Base-by-base conservation (phyloP, 352 stramenopile genomes). In the Plasmopara viticola region DNA sequence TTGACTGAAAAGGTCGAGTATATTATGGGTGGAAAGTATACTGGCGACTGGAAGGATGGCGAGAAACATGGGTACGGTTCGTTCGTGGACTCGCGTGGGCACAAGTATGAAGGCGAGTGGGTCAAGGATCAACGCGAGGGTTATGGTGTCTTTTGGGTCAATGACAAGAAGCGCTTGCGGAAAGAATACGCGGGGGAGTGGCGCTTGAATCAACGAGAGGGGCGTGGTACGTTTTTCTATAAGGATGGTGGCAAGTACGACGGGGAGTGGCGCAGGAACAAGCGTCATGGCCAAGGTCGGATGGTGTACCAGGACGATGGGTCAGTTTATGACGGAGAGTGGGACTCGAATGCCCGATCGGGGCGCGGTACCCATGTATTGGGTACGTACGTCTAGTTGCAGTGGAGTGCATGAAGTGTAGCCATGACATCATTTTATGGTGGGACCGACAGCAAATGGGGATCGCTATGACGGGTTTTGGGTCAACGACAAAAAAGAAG, bases 1-100 rank as follows among this genome's bases (percentile, higher is more conserved):
- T 10, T 54, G 42, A 40, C 58, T 31, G 57, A 68, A 18, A 69
- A 71, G 40, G 67, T 86, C 30, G 67, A 84, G 48, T 91, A 87
- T 41, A 75, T 76, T 20, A 46, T 87, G 37, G 53, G 78, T 25
- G 78, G 76, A 37, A 92, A 90, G 57, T 94, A 98, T 73, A 96
- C 95, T 45, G 94, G 95, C 20, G 75, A 96, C 57, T 98, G 93
- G 93, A 84, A 86, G 49, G 70, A 94, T 42, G 95, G 96, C 44
- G 77, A 90, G 56, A 95, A 96, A 61, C 87, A 97, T 66, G 95
- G 95, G 6, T 89, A 90, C 53, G 95, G 95, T 9, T 87, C 77
- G 28, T 85, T 96, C 35, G 54, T 92, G 33, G 95, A 91, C 49
- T 74, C 82, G 10, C 95, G 96, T 57, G 89, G 90, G 8, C 94